Base-by-base conservation (phyloP, 2,329 filamentous ascomycete species). In the Arachnomyces sp. region DNA sequence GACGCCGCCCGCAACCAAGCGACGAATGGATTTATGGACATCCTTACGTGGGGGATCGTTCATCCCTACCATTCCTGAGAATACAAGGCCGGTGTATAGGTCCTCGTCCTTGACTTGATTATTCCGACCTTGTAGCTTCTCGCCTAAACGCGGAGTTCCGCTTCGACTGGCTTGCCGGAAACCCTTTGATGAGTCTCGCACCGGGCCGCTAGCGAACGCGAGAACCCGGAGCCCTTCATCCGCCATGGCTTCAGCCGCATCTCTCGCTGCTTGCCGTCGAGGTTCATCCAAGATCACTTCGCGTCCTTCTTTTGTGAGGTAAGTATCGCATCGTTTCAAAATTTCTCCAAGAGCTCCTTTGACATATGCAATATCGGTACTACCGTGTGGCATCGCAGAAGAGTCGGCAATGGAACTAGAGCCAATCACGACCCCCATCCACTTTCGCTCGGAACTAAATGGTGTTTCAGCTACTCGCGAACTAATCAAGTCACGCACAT, bases 361-460 rank as follows among this genome's bases (percentile, higher is more conserved):
- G 68, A 96, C 85, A 60, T 96, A 98, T 1, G 87, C 89, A 49
- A 87, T 81, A 54, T 94, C 85, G 45, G 80, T 79, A 29, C 83
- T 80, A 39, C 69, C 67, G 4, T 29, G n/a, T 17, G 44, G 36
- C 12, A 39, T 39, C 28, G 40, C 37, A 43, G 70, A 71, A 18
- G 71, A 70, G 35, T 77, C 72, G 15, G 72, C 68, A 32, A 66
- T 56, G 42, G 60, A 64, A 25, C 65, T 63, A 46, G 63, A 66
- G 20, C 79, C 79, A 50, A 95, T 84, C 2, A 88, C 83, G 18
- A 95, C 89, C 28, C 93, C 93, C 93, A 98, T 98, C 90, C 90
- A 98, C 64, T 98, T 98, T 42, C 90, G 78, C 58, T 94, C 88
- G 1, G 92, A 98, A 59, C 90, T 96, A 63, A 98, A 98, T 0